A percentile compares a stretch with the other conserved stretches of the same genome.
These are phyloP conservation scores for Nepenthes gracilis DNA, from an alignment of 148 eudicot genomes.

Conservation along the genomic window DNA sequence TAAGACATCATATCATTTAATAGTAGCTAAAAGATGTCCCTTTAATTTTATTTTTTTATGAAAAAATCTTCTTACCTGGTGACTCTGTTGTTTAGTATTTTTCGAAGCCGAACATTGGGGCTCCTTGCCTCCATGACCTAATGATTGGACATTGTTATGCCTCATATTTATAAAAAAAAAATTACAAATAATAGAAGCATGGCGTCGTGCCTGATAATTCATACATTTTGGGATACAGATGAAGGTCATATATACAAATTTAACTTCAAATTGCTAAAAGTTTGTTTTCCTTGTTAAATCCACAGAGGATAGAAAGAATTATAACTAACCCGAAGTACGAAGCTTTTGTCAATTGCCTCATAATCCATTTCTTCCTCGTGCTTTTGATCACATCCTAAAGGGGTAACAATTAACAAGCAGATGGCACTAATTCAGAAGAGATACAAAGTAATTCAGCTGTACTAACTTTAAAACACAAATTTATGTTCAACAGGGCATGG, in stretches of 20 bases:
- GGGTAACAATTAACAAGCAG: background rate
- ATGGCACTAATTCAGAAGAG: background rate
- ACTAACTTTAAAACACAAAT: background rate
- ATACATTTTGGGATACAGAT: no score
- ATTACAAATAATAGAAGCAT: no score
- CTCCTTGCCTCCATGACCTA: constrained; percentile 98
- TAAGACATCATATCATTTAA: no score
- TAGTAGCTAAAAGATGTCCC: no score
- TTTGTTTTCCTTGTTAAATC: no score
- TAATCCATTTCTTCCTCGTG: constrained; percentile 77
- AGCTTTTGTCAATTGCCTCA: constrained; percentile 63
- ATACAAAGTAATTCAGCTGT: no score
- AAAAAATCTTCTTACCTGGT: constrained; percentile 18
- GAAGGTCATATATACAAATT: no score
- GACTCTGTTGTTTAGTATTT: constrained; percentile 38
- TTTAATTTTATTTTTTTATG: no score
- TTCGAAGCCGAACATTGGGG: constrained; percentile 59
- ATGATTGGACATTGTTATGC: background rate
- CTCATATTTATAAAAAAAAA: background rate
- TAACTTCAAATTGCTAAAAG: no score
- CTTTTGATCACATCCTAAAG: constrained; percentile 75
- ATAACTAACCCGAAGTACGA: constrained; percentile 65
- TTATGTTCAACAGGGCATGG: background rate
- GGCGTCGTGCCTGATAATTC: no score
- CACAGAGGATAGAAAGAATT: no score